Percentiles rank a stretch among this genome's conserved stretches.
Evolutionary conservation across 352 stramenopile species (phyloP).

Genomic region (Globisporangium parvum): DNA sequence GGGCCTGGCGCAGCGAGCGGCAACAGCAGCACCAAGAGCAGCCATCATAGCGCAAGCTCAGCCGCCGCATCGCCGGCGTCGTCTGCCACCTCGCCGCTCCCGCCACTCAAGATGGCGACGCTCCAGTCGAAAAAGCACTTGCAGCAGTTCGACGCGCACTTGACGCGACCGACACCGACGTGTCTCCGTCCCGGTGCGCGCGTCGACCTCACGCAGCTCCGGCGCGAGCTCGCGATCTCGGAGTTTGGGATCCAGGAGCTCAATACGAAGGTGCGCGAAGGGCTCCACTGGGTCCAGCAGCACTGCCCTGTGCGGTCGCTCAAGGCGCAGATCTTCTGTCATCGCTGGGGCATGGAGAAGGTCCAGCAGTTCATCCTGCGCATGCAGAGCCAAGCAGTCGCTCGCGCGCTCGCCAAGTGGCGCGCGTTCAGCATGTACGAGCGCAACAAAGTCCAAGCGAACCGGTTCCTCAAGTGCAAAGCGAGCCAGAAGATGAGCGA

Average conservation of each 20-base stretch:
- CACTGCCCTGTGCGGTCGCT: conserved; percentile 78
- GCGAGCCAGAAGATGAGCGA: conserved; percentile 57
- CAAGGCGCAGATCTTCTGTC: conserved; percentile 80
- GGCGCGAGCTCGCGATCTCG: conserved; percentile 69
- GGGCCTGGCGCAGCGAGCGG: conserved; percentile 11
- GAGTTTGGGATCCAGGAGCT: conserved; percentile 76
- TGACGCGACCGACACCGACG: conserved; percentile 42
- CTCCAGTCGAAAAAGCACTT: conserved; percentile 42
- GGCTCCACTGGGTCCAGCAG: conserved; percentile 82
- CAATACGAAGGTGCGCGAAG: conserved; percentile 64
- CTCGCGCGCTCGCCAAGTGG: conserved; percentile 70
- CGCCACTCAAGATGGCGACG: conserved; percentile 50
- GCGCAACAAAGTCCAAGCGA: conserved; percentile 70
- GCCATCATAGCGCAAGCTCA: neutral
- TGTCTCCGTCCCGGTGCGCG: conserved; percentile 47
- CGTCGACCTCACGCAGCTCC: conserved; percentile 50
- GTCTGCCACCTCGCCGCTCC: conserved; percentile 24
- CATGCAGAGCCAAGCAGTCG: conserved; percentile 61
- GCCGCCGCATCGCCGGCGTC: conserved; percentile 2
- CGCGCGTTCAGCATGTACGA: conserved; percentile 56
- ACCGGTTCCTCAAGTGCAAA: conserved; percentile 83
- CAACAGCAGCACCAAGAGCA: conserved; percentile 6
- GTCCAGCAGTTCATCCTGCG: conserved; percentile 67
- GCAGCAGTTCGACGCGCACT: conserved; percentile 35
- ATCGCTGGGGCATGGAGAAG: conserved; percentile 82